phyloP scores from a whole-genome alignment of 1,284 basidiomycete genomes.

The Neolentinus lepideus region DNA sequence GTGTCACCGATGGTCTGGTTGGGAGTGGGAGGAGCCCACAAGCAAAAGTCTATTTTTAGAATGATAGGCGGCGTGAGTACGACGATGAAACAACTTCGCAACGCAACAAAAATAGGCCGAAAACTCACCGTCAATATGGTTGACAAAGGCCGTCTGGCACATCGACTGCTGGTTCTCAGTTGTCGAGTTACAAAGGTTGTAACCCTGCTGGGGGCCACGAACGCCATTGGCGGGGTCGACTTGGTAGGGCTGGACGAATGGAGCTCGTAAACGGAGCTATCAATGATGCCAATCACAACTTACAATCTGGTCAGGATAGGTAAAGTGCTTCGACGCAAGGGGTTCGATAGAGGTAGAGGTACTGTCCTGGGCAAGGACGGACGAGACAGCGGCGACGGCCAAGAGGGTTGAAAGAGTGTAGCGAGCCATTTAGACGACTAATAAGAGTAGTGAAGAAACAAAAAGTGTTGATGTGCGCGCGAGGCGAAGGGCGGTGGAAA shows the following conservation, averaged over 20 bases:
- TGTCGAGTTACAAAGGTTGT: slow-evolving; percentile 67
- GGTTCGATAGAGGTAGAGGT: slow-evolving; percentile 35
- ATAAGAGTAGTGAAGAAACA: slow-evolving; percentile 3
- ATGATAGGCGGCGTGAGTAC: slow-evolving; percentile 10
- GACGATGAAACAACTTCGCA: background rate
- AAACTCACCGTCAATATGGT: slow-evolving; percentile 41
- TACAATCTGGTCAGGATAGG: slow-evolving; percentile 43
- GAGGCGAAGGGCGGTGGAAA: slow-evolving; percentile 5
- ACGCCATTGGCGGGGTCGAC: slow-evolving; percentile 39
- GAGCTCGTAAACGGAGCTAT: background rate
- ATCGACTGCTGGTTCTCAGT: slow-evolving; percentile 51
- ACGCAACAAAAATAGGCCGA: background rate
- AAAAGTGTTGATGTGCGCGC: background rate
- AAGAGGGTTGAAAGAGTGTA: slow-evolving; percentile 38
- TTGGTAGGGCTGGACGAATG: slow-evolving; percentile 41
- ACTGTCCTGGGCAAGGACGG: slow-evolving; percentile 29
- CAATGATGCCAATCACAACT: slow-evolving; percentile 10
- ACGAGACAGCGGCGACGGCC: slow-evolving; percentile 12
- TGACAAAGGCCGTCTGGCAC: slow-evolving; percentile 59
- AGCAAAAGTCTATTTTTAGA: slow-evolving; percentile 46
- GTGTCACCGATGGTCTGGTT: slow-evolving; percentile 50
- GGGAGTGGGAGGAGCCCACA: slow-evolving; percentile 44
- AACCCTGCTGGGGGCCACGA: slow-evolving; percentile 55
- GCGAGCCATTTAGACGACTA: slow-evolving; percentile 27
- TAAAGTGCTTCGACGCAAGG: slow-evolving; percentile 43